Conservation (phyloP, 106 monocot genomes). For the Vanilla planifolia region DNA sequence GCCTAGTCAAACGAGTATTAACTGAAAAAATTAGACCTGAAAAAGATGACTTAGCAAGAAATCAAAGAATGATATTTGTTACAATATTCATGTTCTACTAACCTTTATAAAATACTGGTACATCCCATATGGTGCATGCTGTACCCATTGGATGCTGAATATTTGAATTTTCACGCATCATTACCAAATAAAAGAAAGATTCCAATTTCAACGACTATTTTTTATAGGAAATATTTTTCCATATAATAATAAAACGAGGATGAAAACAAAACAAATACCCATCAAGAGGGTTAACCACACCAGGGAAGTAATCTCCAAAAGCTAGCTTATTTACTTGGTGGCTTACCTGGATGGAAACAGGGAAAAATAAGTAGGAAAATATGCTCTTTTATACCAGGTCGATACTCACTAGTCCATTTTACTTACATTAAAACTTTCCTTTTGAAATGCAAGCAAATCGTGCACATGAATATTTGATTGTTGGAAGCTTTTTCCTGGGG, state of each 20-base stretch:
- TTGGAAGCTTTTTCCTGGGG: conserved; percentile 92
- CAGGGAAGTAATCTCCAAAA: conserved; percentile 75
- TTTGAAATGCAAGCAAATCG: conserved; percentile 69
- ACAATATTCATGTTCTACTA: background rate
- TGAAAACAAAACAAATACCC: conserved; percentile 36
- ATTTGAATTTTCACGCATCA: conserved; percentile 7
- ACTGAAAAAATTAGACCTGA: no score
- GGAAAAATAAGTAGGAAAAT: background rate
- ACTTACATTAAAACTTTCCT: conserved; percentile 88
- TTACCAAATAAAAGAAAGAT: background rate
- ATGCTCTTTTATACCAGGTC: background rate
- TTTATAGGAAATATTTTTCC: no score
- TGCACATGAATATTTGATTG: conserved; percentile 84
- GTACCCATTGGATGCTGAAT: conserved; percentile 65
- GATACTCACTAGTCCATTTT: background rate
- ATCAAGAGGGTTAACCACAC: conserved; percentile 91
- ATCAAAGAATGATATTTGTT: no score
- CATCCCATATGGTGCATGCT: conserved; percentile 62
- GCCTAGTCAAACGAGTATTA: background rate
- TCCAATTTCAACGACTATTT: background rate
- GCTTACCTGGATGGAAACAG: conserved; percentile 61
- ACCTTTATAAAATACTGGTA: conserved; percentile 94
- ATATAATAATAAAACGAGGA: no score
- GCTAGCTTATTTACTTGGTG: conserved; percentile 74
- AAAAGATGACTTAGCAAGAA: no score